phyloP scores from a whole-genome alignment of 345 rosid genomes.

The Hibiscus tridactylites region DNA sequence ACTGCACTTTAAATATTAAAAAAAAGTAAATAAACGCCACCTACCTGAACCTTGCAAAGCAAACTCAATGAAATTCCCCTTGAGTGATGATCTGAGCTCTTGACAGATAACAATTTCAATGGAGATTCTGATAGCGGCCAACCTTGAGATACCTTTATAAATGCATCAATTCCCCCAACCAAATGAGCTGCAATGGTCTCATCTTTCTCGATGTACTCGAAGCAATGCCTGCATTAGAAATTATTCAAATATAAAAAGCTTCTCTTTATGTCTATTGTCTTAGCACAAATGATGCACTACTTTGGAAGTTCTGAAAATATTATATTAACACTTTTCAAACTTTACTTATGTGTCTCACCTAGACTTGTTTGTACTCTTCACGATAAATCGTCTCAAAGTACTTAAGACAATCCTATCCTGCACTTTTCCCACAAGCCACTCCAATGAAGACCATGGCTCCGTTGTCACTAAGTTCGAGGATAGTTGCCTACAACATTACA shows the following conservation, averaged over 20 bases:
- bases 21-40: constrained; percentile 1
- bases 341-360: constrained; percentile 35
- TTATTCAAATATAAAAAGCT: constrained; percentile 3
- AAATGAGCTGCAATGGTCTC: constrained; percentile 56
- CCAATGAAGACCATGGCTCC: constrained; percentile 47
- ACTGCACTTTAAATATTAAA: not conserved
- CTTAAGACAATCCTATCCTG: constrained; percentile 57
- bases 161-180: constrained; percentile 51
- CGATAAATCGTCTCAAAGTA: constrained; percentile 49
- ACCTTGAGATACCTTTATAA: constrained; percentile 51
- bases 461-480: constrained; percentile 27
- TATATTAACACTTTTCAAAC: not conserved
- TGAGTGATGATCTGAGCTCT: constrained; percentile 18
- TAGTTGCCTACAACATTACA: constrained; percentile 43
- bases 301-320: not conserved
- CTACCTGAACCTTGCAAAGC: constrained; percentile 61
- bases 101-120: constrained; percentile 39
- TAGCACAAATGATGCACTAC: not conserved
- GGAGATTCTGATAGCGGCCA: constrained; percentile 59
- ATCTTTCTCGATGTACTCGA: constrained; percentile 60
- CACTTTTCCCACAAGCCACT: constrained; percentile 59
- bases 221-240: constrained; percentile 43
- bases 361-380: constrained; percentile 42
- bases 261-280: not conserved
- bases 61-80: constrained; percentile 43